Evolutionary conservation across 495 filamentous ascomycete genomes (phyloP), one percentile per base, ranked within the genome.

Genomic region (Bacidia rubella): DNA sequence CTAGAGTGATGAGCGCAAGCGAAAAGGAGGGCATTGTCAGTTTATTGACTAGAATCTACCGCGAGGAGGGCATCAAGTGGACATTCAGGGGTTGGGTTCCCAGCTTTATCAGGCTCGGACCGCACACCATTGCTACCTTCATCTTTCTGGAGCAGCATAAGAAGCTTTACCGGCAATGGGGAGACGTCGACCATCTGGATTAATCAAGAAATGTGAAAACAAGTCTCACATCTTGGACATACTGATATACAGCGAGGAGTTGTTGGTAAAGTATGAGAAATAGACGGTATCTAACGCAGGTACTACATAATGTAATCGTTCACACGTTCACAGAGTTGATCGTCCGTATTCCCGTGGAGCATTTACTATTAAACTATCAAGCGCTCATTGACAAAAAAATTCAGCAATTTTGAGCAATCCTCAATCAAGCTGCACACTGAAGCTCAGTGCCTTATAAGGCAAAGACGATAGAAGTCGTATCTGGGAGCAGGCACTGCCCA

Each of bases 21-120:
- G 72, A 70, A 51, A 79, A 74, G 32, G 75, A 81, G 47, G 75
- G 76, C 35, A 70, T 90, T 17, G 56, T 72, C 5, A 64, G 70
- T 46, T 58, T 89, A 19, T 61, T 93, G 57, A 63, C 68, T 4
- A 81, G 87, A 38, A 85, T 90, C 25, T 82, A 80, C 55, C 78
- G 74, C 57, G 75, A 79, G 49, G 90, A 98, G 65, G 90, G 90
- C 24, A 65, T 86, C 43, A 65, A 71, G 1, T 98, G 92, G 92
- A 86, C 89, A 77, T 97, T 96, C 68, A 82, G 83, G 62, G 92
- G 92, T n/a, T 98, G 92, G 92, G 83, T 95, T 42, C 92, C 92
- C 10, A 92, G 87, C 61, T 98, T 98, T 65, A 80, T 95, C 52
- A 75, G 92, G n/a, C 62, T 98, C 52, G 93, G 83, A 22, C 83